Evolutionary conservation across 202 grass and related monocot genomes (phyloP), one percentile per base, ranked within the genome.

Genomic region (Musa balbisiana): DNA sequence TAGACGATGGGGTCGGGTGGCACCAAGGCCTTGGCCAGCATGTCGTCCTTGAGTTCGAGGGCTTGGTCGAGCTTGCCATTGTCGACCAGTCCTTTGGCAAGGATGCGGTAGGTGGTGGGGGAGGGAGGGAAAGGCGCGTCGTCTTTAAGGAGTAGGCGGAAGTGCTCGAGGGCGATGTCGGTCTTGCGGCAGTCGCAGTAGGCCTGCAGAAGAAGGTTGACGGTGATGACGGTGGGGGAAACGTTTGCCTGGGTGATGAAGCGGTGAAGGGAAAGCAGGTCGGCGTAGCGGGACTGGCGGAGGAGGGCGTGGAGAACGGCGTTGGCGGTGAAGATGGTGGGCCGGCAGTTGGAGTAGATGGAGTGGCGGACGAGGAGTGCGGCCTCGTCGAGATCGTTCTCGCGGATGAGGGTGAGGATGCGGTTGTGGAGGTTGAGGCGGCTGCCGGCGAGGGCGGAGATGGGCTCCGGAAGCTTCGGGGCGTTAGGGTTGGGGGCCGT

Each of bases 301-400:
- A 96, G 87, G 53, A 92, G 85, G 70, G 89, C 85, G 69, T 80
- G 79, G 77, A 96, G 89, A 76, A 92, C 85, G 23, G 87, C 87
- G 79, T 82, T 67, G 80, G 82, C 85, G 80, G 92, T 96, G 79
- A 82, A 92, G 76, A 91, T 85, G 23, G 89, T 79, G 9, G 92
- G 92, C 63, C 87, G 89, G 82, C 77, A 92, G 83, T 96, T 96
- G 81, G 92, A 96, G 87, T 96, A 91, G 82, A 96, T 88, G 73
- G 92, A 87, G 53, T 96, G 92, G 85, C 92, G 89, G 63, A 87
- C 85, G 80, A 96, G 78, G 58, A 96, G 92, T 62, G 84, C 73
- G 50, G 89, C 92, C 85, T 96, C 92, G 53, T 81, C 62, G 63
- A 96, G 92, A 78, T 96, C 84, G 69, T 97, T 87, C 0, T 83